Conservation (phyloP, 1,139 yeast species). For the Saccharomycopsis phalli region DNA sequence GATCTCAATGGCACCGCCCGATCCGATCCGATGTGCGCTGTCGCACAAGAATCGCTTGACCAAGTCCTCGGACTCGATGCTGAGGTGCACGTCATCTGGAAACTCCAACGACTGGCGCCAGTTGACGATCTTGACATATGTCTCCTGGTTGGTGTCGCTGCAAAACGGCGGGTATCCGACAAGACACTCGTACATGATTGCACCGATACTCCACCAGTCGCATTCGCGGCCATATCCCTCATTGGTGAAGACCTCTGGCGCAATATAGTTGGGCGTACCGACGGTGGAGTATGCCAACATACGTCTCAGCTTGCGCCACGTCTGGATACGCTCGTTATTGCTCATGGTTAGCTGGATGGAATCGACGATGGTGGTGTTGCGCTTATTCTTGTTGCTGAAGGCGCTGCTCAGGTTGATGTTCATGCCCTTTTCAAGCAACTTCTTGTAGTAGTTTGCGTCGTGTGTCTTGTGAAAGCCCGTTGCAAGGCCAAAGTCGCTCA, state of each 20-base stretch:
- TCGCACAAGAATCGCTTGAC: constrained; percentile 38
- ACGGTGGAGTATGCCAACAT: constrained; percentile 48
- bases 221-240: constrained; percentile 50
- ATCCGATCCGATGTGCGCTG: constrained; percentile 41
- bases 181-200: constrained; percentile 47
- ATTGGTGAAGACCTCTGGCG: constrained; percentile 34
- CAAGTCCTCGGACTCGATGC: constrained; percentile 43
- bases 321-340: constrained; percentile 46
- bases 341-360: constrained; percentile 54
- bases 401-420: constrained; percentile 26
- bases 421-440: constrained; percentile 50
- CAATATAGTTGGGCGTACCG: constrained; percentile 48
- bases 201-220: constrained; percentile 53
- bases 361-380: constrained; percentile 89
- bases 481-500: constrained; percentile 74
- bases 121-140: constrained; percentile 42
- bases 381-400: constrained; percentile 27
- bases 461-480: constrained; percentile 73
- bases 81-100: constrained; percentile 44
- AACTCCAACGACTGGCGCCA: constrained; percentile 45
- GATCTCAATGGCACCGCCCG: constrained; percentile 90
- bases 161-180: constrained; percentile 51
- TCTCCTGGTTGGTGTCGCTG: constrained; percentile 45
- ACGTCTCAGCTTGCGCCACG: constrained; percentile 41
- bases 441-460: constrained; percentile 58